Base-by-base conservation (phyloP, 495 filamentous ascomycete species). In the Sabuloglossum arenarium region DNA sequence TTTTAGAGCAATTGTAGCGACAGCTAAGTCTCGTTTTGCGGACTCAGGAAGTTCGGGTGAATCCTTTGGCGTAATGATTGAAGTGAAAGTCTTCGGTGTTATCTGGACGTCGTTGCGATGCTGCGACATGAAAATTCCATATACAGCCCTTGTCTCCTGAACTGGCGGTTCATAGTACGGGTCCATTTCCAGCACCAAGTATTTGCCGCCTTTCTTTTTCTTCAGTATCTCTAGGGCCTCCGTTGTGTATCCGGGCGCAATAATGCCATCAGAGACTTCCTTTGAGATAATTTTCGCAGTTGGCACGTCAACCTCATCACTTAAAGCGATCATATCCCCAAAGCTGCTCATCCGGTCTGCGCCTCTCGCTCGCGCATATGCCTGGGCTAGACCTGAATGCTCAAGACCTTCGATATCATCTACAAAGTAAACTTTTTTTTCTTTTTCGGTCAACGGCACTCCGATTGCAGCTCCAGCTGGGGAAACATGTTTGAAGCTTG, bases 401-500 rank as follows among this genome's bases (percentile, higher is more conserved):
- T 91, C 84, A 50, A 98, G 77, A 54, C 82, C 86, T 54, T 82
- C 79, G 63, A 98, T 90, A 67, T 96, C 93, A 59, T 94, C 86
- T 29, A 97, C 93, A 79, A 98, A 94, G 73, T 91, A 97, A 28
- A 96, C 90, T 73, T 93, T 89, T 71, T 84, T 79, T 75, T 98
- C 91, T 54, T 84, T 81, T 53, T 86, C 79, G 58, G 70, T 86
- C 61, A 98, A 75, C 34, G 85, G 85, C 24, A 88, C 76, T 59
- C 89, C 91, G 64, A 98, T 88, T 55, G 91, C 91, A 50, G 91
- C 91, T 61, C 91, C 91, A 39, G 91, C 91, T 8, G 91, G 91
- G 4, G 93, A 97, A 39, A 97, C 91, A 66, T 97, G 93, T 77
- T 98, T 98, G 82, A 98, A 98, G 68, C 86, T 93, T 52, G 91